phyloP scores from a whole-genome alignment of 2,329 filamentous ascomycete species.

The Xylariaceae sp. region DNA sequence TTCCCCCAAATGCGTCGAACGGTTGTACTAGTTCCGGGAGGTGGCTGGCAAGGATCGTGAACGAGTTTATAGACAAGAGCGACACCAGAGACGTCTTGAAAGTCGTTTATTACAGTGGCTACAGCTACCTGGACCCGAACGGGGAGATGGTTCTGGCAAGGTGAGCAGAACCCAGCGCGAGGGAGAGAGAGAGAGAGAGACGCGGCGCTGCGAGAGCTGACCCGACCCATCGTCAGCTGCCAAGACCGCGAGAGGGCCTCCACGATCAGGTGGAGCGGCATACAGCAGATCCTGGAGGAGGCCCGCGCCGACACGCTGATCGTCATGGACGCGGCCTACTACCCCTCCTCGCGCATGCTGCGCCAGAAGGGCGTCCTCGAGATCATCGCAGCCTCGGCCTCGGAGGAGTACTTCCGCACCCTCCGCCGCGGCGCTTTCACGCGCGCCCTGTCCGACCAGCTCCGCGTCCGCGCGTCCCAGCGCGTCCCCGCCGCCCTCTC shows the following conservation, averaged over 20 bases:
- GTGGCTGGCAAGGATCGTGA: conserved; percentile 45
- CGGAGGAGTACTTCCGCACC: conserved; percentile 40
- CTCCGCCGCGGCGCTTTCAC: conserved; percentile 48
- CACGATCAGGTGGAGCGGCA: conserved; percentile 46
- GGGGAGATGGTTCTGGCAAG: conserved; percentile 51
- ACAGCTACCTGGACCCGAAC: conserved; percentile 46
- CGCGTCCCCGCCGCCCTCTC: conserved; percentile 36
- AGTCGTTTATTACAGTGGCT: conserved; percentile 51
- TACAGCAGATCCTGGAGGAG: conserved; percentile 50
- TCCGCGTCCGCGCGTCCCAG: conserved; percentile 40
- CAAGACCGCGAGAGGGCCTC: conserved; percentile 36
- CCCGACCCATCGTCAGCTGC: too few relatives aligned
- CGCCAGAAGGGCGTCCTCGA: conserved; percentile 48
- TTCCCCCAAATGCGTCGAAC: conserved; percentile 39
- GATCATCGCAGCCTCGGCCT: conserved; percentile 46
- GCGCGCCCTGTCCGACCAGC: conserved; percentile 39
- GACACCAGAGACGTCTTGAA: conserved; percentile 51
- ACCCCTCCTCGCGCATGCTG: conserved; percentile 44
- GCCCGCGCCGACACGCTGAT: conserved; percentile 48
- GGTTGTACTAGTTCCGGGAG: conserved; percentile 42
- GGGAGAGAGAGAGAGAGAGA: too few relatives aligned
- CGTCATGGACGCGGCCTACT: conserved; percentile 53
- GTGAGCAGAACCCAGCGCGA: too few relatives aligned
- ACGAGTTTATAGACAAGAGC: conserved; percentile 44
- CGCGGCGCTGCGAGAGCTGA: too few relatives aligned